Evolutionary conservation across 495 filamentous ascomycete species (phyloP).

Genomic region (Bathelium albidoporum): DNA sequence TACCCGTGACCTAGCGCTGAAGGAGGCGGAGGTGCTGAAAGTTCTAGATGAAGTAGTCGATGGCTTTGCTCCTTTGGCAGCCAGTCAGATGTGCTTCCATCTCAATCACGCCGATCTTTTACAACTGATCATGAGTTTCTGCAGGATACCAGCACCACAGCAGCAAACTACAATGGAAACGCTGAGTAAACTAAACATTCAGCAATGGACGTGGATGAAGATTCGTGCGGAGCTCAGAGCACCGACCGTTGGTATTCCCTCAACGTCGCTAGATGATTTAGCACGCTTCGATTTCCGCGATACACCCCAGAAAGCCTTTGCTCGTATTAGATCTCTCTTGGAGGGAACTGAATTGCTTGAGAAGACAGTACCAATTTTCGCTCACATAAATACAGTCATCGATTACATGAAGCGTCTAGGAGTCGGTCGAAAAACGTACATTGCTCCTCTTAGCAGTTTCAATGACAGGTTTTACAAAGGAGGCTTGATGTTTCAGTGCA

Average conservation of each 20-base stretch:
- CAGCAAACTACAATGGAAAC: slow-evolving; percentile 68
- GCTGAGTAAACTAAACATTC: slow-evolving; percentile 78
- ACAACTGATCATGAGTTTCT: slow-evolving; percentile 77
- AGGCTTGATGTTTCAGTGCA: slow-evolving; percentile 80
- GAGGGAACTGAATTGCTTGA: slow-evolving; percentile 59
- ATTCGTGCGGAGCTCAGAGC: slow-evolving; percentile 74
- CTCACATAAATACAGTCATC: slow-evolving; percentile 65
- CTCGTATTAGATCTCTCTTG: slow-evolving; percentile 61
- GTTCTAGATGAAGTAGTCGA: slow-evolving; percentile 84
- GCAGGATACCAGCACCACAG: slow-evolving; percentile 59
- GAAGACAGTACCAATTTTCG: slow-evolving; percentile 58
- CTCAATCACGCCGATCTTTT: slow-evolving; percentile 83
- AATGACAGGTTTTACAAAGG: slow-evolving; percentile 90
- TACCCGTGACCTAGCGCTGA: slow-evolving; percentile 70
- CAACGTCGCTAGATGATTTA: slow-evolving; percentile 85
- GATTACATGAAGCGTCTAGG: slow-evolving; percentile 49
- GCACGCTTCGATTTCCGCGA: slow-evolving; percentile 83
- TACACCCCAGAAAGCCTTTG: slow-evolving; percentile 59
- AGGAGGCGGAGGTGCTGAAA: slow-evolving; percentile 92
- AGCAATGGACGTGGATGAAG: slow-evolving; percentile 72
- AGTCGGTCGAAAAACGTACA: slow-evolving; percentile 66
- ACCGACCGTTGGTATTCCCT: slow-evolving; percentile 68
- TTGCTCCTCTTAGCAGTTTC: slow-evolving; percentile 75
- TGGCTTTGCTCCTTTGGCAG: slow-evolving; percentile 63
- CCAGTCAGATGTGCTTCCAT: slow-evolving; percentile 76